Conservation (phyloP, 2,329 filamentous ascomycete genomes). For the Fusarium foetens region DNA sequence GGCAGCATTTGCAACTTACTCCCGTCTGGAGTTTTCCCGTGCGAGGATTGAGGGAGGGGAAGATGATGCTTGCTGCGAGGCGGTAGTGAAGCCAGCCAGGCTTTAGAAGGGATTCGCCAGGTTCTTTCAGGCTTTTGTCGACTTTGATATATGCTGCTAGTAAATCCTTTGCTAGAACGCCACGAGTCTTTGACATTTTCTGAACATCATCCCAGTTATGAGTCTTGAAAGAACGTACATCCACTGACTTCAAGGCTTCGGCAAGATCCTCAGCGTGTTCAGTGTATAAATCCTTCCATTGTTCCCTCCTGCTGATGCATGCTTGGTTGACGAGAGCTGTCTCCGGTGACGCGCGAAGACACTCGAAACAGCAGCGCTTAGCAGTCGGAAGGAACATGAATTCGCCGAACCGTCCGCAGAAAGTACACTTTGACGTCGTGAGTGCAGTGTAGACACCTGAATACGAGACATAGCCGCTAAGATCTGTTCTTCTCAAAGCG, state of each 20-base stretch:
- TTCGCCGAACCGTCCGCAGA: constrained; percentile 8
- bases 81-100: not conserved
- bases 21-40: not conserved
- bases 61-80: not conserved
- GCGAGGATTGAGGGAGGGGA: not conserved
- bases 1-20: constrained; percentile 2
- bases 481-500: not conserved
- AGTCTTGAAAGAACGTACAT: not conserved
- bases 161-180: not conserved
- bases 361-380: constrained; percentile 19
- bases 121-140: rapidly evolving
- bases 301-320: rapidly evolving
- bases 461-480: not conserved
- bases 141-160: rapidly evolving
- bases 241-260: rapidly evolving
- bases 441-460: not conserved
- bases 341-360: not conserved
- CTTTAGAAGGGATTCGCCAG: rapidly evolving
- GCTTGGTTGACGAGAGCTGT: not conserved
- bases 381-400: constrained; percentile 6
- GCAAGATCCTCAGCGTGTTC: rapidly evolving
- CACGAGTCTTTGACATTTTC: not conserved
- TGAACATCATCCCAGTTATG: not conserved
- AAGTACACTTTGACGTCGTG: not conserved
- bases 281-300: rapidly evolving